Evolutionary conservation across 768 basidiomycete species (phyloP).

Genomic region (Mrakia hoshinonis): DNA sequence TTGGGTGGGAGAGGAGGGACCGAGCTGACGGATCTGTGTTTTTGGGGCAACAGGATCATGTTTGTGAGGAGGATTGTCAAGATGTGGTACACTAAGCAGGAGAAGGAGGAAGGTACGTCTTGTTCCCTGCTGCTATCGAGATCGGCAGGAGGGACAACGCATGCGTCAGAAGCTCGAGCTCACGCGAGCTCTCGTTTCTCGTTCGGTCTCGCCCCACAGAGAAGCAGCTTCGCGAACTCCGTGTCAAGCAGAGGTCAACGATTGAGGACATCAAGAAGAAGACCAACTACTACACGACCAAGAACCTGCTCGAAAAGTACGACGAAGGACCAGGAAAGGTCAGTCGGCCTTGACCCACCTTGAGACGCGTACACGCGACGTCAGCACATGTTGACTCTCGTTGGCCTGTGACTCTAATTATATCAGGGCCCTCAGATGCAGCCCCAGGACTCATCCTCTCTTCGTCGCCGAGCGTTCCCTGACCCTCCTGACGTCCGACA

Average conservation of each 20-base stretch:
- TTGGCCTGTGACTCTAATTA: not conserved
- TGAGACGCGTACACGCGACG: not conserved
- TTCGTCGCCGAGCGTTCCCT: conserved; percentile 11
- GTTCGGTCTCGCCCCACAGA: conserved; percentile 47
- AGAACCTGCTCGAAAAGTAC: conserved; percentile 80
- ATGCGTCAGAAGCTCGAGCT: not conserved
- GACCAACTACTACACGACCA: conserved; percentile 89
- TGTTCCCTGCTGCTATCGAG: not conserved
- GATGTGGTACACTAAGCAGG: conserved; percentile 71
- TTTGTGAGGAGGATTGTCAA: conserved; percentile 73
- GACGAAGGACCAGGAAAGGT: conserved; percentile 48
- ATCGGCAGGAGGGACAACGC: not conserved
- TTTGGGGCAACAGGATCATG: conserved; percentile 48
- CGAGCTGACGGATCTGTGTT: not conserved
- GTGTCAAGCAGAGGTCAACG: conserved; percentile 64
- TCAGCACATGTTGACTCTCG: not conserved
- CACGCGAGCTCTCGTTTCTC: not conserved
- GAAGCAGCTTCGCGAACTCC: conserved; percentile 52
- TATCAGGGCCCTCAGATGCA: not conserved
- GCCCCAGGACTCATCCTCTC: conserved; percentile 7
- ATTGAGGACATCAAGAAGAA: conserved; percentile 96
- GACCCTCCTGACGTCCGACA: conserved; percentile 4
- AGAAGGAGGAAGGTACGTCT: conserved; percentile 65
- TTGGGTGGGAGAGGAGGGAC: not conserved
- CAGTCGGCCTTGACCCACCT: not conserved